Evolutionary conservation across 495 filamentous ascomycete species (phyloP).

Genomic region (Trichocladium antarcticum): DNA sequence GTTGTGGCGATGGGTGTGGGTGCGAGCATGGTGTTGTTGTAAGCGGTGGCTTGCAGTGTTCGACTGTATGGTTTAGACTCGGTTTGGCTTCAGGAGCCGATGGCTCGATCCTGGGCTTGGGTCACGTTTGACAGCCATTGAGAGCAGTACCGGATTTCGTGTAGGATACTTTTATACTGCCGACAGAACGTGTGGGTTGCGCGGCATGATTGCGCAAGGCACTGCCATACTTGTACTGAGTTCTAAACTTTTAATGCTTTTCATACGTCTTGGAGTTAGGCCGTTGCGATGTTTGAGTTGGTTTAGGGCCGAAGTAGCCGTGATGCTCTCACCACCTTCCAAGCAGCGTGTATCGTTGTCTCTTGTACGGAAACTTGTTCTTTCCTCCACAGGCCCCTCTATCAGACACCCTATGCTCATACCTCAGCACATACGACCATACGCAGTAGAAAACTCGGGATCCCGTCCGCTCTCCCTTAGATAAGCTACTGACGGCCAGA

Average conservation of each 20-base stretch:
- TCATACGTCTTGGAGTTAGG: too few species aligned
- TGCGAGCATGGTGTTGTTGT: conserved; percentile 67
- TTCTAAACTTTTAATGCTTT: neutral
- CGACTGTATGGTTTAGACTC: too few species aligned
- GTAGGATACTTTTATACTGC: neutral
- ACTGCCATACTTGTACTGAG: neutral
- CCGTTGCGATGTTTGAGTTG: too few species aligned
- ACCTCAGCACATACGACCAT: neutral
- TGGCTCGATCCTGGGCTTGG: neutral
- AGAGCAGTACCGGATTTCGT: neutral
- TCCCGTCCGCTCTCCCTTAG: conserved; percentile 41
- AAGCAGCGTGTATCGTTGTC: too few species aligned
- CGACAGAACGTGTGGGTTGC: neutral
- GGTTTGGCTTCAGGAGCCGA: too few species aligned
- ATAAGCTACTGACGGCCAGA: too few species aligned
- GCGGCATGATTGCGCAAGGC: neutral
- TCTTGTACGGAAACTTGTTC: too few species aligned
- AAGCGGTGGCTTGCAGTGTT: conserved; percentile 24
- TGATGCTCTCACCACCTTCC: too few species aligned
- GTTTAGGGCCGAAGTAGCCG: too few species aligned
- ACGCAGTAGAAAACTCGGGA: conserved; percentile 21
- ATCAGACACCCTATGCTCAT: too few species aligned
- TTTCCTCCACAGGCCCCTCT: too few species aligned
- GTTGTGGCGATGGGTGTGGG: conserved; percentile 56
- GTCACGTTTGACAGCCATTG: neutral